phyloP scores from a whole-genome alignment of 1,284 basidiomycete species.

The Tilletia horrida region DNA sequence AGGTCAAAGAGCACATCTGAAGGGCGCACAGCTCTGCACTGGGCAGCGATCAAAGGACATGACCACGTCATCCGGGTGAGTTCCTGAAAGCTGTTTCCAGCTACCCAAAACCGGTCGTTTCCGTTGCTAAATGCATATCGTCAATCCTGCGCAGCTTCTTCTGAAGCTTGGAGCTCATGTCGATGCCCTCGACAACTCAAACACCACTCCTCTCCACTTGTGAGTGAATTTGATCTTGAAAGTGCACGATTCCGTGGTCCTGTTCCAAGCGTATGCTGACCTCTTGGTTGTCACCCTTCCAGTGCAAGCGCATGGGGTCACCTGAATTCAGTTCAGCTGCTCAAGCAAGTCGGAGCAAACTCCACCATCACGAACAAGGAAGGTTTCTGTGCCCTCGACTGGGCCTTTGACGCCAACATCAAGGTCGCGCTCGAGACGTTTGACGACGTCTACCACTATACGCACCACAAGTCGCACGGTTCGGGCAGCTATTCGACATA shows the following conservation, averaged over 20 bases:
- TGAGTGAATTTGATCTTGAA: not conserved
- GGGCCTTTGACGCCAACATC: constrained; percentile 11
- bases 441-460: not conserved
- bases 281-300: not conserved
- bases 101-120: too few relatives aligned
- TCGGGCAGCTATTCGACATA: too few relatives aligned
- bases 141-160: not conserved
- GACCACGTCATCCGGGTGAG: constrained; percentile 14
- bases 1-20: not conserved
- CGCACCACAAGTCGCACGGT: too few relatives aligned
- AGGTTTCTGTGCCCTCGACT: constrained; percentile 11
- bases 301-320: constrained; percentile 18
- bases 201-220: constrained; percentile 16
- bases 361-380: constrained; percentile 3
- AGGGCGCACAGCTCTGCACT: constrained; percentile 13
- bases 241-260: not conserved
- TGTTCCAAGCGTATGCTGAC: not conserved
- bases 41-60: constrained; percentile 9
- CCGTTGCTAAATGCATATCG: too few relatives aligned
- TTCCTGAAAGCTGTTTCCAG: not conserved
- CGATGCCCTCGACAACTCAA: not conserved
- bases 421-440: constrained; percentile 11
- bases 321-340: constrained; percentile 9
- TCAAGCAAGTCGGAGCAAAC: constrained; percentile 5
- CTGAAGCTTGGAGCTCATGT: constrained; percentile 1